These are phyloP conservation scores for Boletus eberwhitei DNA, from an alignment of 768 basidiomycete genomes.

Conservation along the genomic window DNA sequence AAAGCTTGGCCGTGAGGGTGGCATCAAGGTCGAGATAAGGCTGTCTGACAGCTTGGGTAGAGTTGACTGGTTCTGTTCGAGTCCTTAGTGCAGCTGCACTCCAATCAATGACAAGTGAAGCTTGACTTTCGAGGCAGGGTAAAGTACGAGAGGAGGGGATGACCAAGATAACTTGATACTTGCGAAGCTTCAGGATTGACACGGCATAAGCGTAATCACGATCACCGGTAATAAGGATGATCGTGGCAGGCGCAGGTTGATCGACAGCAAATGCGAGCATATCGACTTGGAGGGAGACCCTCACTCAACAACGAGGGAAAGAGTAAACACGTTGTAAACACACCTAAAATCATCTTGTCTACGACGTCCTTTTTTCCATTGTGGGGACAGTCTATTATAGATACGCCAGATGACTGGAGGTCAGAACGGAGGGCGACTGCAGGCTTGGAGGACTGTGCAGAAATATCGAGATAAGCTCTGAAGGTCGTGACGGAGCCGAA, in stretches of 20 bases:
- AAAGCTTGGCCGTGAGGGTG: slow-evolving; percentile 17
- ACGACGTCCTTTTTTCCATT: slow-evolving; percentile 36
- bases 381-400: slow-evolving; percentile 37
- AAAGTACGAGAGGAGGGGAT: slow-evolving; percentile 39
- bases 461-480: slow-evolving; percentile 52
- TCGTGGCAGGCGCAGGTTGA: slow-evolving; percentile 47
- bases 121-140: slow-evolving; percentile 50
- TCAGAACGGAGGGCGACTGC: slow-evolving; percentile 35
- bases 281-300: slow-evolving; percentile 45
- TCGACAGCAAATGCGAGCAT: slow-evolving; percentile 68
- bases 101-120: slow-evolving; percentile 54
- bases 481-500: slow-evolving; percentile 49
- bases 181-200: slow-evolving; percentile 51
- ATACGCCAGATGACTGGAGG: slow-evolving; percentile 44
- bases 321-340: slow-evolving; percentile 3
- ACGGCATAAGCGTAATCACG: slow-evolving; percentile 66
- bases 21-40: slow-evolving; percentile 25
- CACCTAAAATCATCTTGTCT: slow-evolving; percentile 48
- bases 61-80: slow-evolving; percentile 19
- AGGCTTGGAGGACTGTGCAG: slow-evolving; percentile 37
- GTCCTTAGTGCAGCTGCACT: slow-evolving; percentile 36
- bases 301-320: slow-evolving; percentile 1
- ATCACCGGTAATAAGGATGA: slow-evolving; percentile 65
- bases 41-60: slow-evolving; percentile 21
- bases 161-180: slow-evolving; percentile 51